Conservation (phyloP, 1,284 basidiomycete species). For the Testicularia cyperi region DNA sequence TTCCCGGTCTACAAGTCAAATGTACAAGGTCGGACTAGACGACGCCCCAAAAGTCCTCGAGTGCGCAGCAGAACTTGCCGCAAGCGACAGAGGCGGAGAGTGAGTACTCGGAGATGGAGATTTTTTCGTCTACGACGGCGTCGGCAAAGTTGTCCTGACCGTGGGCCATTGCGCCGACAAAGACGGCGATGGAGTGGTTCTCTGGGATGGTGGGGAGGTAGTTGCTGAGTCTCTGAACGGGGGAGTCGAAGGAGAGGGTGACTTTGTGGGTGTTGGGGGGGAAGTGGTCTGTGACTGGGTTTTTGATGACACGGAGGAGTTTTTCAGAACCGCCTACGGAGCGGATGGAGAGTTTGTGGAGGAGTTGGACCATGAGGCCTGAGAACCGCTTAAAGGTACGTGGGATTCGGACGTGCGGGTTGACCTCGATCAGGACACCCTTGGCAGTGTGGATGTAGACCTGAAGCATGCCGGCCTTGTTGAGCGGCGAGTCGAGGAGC, state of each 20-base stretch:
- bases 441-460: constrained; percentile 98
- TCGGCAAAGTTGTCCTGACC: constrained; percentile 94
- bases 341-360: constrained; percentile 92
- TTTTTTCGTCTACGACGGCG: constrained; percentile 93
- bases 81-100: constrained; percentile 93
- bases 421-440: constrained; percentile 96
- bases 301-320: constrained; percentile 95
- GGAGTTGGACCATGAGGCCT: constrained; percentile 96
- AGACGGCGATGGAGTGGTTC: constrained; percentile 87
- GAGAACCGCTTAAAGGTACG: constrained; percentile 98
- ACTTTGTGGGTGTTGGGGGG: constrained; percentile 94
- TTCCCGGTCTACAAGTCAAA: too few species aligned
- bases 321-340: constrained; percentile 96
- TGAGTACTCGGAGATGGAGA: constrained; percentile 91
- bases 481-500: constrained; percentile 92
- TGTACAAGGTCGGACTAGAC: constrained; percentile 31
- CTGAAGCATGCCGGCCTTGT: constrained; percentile 94
- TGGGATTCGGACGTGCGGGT: constrained; percentile 94
- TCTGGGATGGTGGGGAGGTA: constrained; percentile 81
- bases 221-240: constrained; percentile 75
- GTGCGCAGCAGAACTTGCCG: constrained; percentile 80
- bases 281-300: constrained; percentile 92
- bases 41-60: constrained; percentile 62
- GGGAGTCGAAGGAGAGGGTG: constrained; percentile 82
- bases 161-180: constrained; percentile 76